phyloP scores from a whole-genome alignment of 2,329 filamentous ascomycete genomes.

The Gaeumannomyces sp. region DNA sequence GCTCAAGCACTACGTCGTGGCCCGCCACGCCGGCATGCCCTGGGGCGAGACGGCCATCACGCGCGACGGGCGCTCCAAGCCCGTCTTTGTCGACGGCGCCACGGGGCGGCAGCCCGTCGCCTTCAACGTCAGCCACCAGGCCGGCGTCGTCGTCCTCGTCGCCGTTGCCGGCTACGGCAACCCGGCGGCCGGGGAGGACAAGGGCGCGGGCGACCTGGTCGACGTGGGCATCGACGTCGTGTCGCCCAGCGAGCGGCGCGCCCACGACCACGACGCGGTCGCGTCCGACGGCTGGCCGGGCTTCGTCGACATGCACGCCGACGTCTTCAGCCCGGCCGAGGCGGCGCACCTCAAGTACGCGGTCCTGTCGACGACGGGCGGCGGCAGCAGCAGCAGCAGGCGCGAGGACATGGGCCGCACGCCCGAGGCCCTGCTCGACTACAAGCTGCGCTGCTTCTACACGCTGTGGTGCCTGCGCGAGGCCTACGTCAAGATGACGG shows the following conservation, averaged over 20 bases:
- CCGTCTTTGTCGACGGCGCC: conserved; percentile 43
- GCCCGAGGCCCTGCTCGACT: conserved; percentile 43
- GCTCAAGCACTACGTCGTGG: conserved; percentile 65
- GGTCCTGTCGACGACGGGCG: conserved; percentile 18
- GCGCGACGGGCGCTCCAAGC: conserved; percentile 50
- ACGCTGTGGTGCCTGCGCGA: conserved; percentile 74
- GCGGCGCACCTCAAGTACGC: conserved; percentile 52
- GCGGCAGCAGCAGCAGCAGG: conserved; percentile 15
- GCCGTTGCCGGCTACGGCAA: conserved; percentile 39
- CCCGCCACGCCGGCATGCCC: conserved; percentile 41
- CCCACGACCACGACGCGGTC: conserved; percentile 54
- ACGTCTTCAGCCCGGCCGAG: conserved; percentile 62
- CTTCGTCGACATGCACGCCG: conserved; percentile 67
- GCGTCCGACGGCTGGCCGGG: conserved; percentile 48
- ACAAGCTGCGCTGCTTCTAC: conserved; percentile 65
- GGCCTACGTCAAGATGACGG: conserved; percentile 77
- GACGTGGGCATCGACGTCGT: conserved; percentile 72
- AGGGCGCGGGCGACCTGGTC: conserved; percentile 15
- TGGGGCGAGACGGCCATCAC: conserved; percentile 55
- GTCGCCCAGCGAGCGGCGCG: conserved; percentile 62
- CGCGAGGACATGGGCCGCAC: conserved; percentile 16
- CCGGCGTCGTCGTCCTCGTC: conserved; percentile 64
- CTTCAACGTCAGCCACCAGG: conserved; percentile 78
- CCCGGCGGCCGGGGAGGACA: conserved; percentile 9
- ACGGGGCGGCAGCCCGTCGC: conserved; percentile 40